Conservation (phyloP, 306 rosid genomes). For the Bauhinia variegata region DNA sequence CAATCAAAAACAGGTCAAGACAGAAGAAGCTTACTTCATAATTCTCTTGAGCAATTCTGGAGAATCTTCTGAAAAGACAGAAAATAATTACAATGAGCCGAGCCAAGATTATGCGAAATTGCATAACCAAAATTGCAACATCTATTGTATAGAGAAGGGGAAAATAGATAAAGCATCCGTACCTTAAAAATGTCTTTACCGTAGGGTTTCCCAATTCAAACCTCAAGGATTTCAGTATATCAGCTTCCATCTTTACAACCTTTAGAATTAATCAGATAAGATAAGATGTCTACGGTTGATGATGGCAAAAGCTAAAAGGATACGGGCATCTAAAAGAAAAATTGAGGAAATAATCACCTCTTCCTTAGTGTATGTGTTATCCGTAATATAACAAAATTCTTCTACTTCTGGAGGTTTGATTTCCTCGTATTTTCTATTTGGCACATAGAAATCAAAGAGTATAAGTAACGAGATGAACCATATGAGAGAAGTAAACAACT, state of each 20-base stretch:
- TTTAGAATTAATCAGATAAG: conserved; percentile 26
- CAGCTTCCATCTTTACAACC: conserved; percentile 91
- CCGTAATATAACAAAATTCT: conserved; percentile 78
- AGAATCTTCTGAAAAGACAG: conserved; percentile 63
- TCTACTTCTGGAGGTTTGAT: conserved; percentile 82
- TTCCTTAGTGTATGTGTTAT: conserved; percentile 70
- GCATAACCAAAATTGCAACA: background rate
- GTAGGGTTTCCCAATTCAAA: conserved; percentile 94
- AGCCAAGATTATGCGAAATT: conserved; percentile 1
- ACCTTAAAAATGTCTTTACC: conserved; percentile 77
- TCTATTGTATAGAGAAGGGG: background rate
- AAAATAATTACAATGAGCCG: conserved; percentile 10
- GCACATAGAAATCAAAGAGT: background rate
- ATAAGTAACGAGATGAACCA: background rate
- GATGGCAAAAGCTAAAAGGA: background rate
- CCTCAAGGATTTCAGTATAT: conserved; percentile 63
- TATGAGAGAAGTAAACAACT: background rate
- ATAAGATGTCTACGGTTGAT: background rate
- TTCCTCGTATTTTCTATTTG: conserved; percentile 80
- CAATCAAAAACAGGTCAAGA: background rate
- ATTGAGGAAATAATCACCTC: conserved; percentile 49
- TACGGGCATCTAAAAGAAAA: conserved; percentile 1
- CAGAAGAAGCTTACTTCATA: conserved; percentile 48
- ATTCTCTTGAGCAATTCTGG: conserved; percentile 54
- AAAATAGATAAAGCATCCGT: conserved; percentile 12